Evolutionary conservation across 306 rosid species (phyloP).

Genomic region (Ziziphus jujuba): DNA sequence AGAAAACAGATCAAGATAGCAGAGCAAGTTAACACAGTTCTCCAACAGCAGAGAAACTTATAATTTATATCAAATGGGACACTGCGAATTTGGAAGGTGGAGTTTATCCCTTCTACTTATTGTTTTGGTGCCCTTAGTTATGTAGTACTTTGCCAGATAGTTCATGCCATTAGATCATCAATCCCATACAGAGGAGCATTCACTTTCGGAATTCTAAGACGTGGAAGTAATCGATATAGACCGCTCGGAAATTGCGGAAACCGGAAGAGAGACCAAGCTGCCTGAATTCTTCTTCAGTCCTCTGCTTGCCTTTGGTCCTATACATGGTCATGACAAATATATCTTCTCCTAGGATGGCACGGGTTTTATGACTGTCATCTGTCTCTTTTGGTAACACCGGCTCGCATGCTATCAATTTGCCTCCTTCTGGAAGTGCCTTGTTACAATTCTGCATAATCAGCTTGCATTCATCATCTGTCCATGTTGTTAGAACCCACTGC

Average conservation of each 20-base stretch:
- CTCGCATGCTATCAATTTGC: slow-evolving; percentile 82
- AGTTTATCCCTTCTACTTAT: background rate
- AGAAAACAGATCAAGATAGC: no score
- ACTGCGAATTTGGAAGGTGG: no score
- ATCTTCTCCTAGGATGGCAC: slow-evolving; percentile 73
- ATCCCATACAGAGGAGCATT: background rate
- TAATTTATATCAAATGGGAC: no score
- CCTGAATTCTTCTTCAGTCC: slow-evolving; percentile 64
- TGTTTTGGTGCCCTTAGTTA: slow-evolving; percentile 36
- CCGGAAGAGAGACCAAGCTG: slow-evolving; percentile 61
- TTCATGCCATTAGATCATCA: no score
- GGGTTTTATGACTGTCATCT: slow-evolving; percentile 71
- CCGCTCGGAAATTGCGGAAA: slow-evolving; percentile 50
- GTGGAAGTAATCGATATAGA: slow-evolving; percentile 66
- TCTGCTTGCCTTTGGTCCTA: slow-evolving; percentile 71
- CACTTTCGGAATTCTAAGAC: slow-evolving; percentile 78
- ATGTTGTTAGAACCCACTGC: slow-evolving; percentile 86
- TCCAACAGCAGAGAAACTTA: no score
- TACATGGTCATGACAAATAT: slow-evolving; percentile 84
- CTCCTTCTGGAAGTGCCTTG: slow-evolving; percentile 77
- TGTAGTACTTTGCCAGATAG: no score
- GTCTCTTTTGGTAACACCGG: slow-evolving; percentile 75
- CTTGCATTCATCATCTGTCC: slow-evolving; percentile 85
- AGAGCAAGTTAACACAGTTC: no score
- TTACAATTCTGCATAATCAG: slow-evolving; percentile 64